These are phyloP conservation scores for Aspergillus diversus DNA, from an alignment of 495 filamentous ascomycete species.

Conservation along the genomic window DNA sequence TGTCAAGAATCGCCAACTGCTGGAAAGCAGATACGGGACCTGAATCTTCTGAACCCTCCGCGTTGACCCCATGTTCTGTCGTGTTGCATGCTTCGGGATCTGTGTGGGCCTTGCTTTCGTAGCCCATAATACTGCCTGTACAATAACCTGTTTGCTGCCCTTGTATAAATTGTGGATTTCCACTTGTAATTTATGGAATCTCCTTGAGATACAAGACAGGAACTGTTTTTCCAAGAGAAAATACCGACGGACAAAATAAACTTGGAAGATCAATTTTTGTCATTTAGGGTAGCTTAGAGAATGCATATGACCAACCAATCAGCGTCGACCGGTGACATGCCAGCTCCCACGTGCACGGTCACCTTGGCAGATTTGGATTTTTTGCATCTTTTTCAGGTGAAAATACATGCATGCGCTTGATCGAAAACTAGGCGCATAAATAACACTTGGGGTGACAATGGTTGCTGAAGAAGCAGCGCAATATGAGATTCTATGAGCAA, in stretches of 20 bases:
- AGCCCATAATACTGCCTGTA: not conserved
- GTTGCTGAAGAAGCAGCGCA: no score
- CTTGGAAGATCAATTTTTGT: not conserved
- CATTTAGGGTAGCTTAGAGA: not conserved
- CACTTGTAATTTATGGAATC: not conserved
- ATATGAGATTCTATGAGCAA: no score
- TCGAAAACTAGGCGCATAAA: no score
- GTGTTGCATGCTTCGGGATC: conserved; percentile 18
- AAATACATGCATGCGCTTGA: no score
- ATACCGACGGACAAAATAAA: not conserved
- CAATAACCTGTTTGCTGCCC: no score
- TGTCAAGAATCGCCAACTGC: conserved; percentile 69
- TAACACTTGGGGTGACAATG: no score
- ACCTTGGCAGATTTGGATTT: not conserved
- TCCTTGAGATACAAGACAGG: not conserved
- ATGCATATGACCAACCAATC: conserved; percentile 3
- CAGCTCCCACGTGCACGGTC: not conserved
- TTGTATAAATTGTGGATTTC: no score
- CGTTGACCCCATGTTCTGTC: not conserved
- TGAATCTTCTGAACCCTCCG: not conserved
- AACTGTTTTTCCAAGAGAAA: no score
- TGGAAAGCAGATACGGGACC: conserved; percentile 45
- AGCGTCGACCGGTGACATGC: conserved; percentile 11
- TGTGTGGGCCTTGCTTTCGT: not conserved
- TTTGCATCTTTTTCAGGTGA: not conserved